Base-by-base conservation (phyloP, 2,329 filamentous ascomycete genomes). In the Alternaria rosae region DNA sequence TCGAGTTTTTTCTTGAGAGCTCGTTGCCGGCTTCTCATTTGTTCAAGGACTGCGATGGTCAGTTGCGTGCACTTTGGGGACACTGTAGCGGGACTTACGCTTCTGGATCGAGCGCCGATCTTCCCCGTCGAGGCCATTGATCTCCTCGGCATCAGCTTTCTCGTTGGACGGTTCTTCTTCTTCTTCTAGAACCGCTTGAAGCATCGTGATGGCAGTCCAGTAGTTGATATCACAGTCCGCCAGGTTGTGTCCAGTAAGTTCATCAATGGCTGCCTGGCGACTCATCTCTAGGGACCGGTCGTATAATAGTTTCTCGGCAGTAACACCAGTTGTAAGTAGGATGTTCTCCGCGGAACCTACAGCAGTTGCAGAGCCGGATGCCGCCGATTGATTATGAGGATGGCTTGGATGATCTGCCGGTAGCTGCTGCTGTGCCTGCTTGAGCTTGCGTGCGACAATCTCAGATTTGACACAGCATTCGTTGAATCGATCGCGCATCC, bases 261-360 rank as follows among this genome's bases (percentile, higher is more conserved):
- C 95, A 71, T 97, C 96, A 75, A 98, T 95, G 8, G 95, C 95
- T 8, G 95, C 94, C 5, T 92, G 89, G 54, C 93, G 89, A 77
- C 93, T 97, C 95, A 99, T 98, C 78, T 99, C 95, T 21, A 98
- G 83, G 0, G 95, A 95, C 48, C 95, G 92, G 71, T 99, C 95
- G 76, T 97, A 99, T 93, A 99, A 97, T 47, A 99, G 84, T 80
- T 94, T 97, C 82, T 98, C 95, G 0, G 95, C 95, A 21, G 93
- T 97, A 58, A 97, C 89, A 1, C 94, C 95, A 3, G 92, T 89
- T 13, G 92, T 97, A 25, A 99, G 85, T 50, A 91, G 87, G 25
- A 97, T 93, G 54, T 92, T 91, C 63, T 95, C 92, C 3, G 88
- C 86, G 15, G 90, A 89, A n/a, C 85, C 86, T 58, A 89, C 82